Evolutionary conservation across 192 early-diverging fungal genomes (phyloP), one percentile per base, ranked within the genome.

Genomic region (Tieghemiomyces parasiticus): DNA sequence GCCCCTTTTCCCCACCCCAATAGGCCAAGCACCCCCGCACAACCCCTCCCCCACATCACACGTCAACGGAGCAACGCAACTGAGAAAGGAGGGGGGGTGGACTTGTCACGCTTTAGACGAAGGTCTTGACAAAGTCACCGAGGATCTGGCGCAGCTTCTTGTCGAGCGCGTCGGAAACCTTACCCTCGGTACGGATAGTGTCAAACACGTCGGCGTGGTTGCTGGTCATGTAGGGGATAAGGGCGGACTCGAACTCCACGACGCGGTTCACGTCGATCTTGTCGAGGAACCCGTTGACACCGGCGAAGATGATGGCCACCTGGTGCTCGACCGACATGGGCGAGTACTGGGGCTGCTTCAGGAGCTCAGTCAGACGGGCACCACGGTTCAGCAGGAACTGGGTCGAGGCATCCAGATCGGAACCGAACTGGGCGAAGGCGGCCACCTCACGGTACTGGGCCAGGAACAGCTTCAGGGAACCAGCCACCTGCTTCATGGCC

Each of bases 371-470:
- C 48, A 99, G 80, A 78, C 96, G 94, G 65, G 94, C 92, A 85
- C 96, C 96, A 85, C 96, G 92, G 88, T 95, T 95, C 63, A 99
- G 77, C 80, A 92, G 76, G 88, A 95, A 97, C 80, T 97, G 96
- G 56, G 96, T 99, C 65, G 96, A 95, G 66, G 94, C 93, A 80
- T 99, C 96, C 64, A 99, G 82, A 82, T 99, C 96, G 60, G 94
- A 97, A 77, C 96, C 96, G 80, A 99, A 99, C 83, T 99, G 96
- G 67, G 96, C 92, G 71, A 99, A 97, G 52, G 96, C 96, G 63
- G 94, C 96, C 58, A 99, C 91, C 83, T 97, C 96, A 90, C 96
- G 93, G 86, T 96, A 95, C 78, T 97, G 94, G 63, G 96, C 96
- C 67, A 99, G 81, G 87, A 90, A 97, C 66, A 99, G 88, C 86